phyloP scores from a whole-genome alignment of 768 basidiomycete genomes.

The Sutorius australiensis region DNA sequence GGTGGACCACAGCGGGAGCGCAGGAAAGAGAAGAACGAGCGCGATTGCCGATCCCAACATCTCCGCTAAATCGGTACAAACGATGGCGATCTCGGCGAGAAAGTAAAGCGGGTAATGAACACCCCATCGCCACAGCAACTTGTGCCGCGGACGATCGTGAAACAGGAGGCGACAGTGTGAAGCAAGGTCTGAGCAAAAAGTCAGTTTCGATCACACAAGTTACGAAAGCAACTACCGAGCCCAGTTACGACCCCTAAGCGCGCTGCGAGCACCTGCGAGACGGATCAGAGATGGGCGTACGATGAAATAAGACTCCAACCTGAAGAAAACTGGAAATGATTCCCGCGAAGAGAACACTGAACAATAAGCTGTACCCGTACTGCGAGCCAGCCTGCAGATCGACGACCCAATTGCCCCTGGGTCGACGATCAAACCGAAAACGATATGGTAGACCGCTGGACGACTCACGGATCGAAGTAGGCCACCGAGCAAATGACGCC shows the following conservation, averaged over 20 bases:
- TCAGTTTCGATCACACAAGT: conserved; percentile 7
- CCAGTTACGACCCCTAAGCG: conserved; percentile 82
- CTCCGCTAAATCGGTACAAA: conserved; percentile 79
- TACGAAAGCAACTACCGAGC: conserved; percentile 46
- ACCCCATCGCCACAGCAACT: conserved; percentile 52
- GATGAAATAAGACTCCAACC: conserved; percentile 29
- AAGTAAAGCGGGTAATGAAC: conserved; percentile 63
- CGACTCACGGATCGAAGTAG: conserved; percentile 79
- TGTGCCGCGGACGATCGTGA: conserved; percentile 60
- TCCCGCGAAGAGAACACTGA: conserved; percentile 80
- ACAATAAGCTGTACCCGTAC: conserved; percentile 83
- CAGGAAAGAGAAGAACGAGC: conserved; percentile 68
- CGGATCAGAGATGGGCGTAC: not conserved
- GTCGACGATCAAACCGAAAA: not conserved
- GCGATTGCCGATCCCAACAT: conserved; percentile 80
- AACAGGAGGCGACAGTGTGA: conserved; percentile 62
- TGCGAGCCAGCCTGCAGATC: conserved; percentile 84
- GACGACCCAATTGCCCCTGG: conserved; percentile 84
- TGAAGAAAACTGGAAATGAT: conserved; percentile 82
- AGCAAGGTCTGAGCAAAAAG: conserved; percentile 46
- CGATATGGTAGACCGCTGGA: not conserved
- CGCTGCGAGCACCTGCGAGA: conserved; percentile 62
- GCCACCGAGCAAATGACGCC: conserved; percentile 87
- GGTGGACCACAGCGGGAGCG: conserved; percentile 64
- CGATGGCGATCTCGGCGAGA: conserved; percentile 66